A percentile compares a stretch with the other conserved stretches of the same genome.
Evolutionary conservation across 345 rosid genomes (phyloP).

Genomic region (Eutrema japonicum): DNA sequence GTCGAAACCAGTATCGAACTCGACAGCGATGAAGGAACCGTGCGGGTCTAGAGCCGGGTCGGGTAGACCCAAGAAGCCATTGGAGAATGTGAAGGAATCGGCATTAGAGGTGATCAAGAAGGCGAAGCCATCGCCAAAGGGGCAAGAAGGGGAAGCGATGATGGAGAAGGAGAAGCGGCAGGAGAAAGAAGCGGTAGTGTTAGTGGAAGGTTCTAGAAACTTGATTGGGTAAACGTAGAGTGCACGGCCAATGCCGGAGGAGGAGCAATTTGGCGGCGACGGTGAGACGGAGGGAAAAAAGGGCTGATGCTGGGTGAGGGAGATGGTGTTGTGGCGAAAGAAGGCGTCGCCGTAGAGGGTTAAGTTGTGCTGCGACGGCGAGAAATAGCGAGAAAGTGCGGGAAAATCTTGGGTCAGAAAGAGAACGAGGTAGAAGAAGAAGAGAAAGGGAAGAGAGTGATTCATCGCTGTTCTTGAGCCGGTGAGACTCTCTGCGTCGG

Average conservation of each 20-base stretch:
- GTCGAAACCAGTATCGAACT: conserved; percentile 71
- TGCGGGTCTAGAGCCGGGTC: conserved; percentile 46
- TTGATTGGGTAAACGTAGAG: conserved; percentile 60
- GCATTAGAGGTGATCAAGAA: conserved; percentile 80
- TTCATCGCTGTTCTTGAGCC: conserved; percentile 30
- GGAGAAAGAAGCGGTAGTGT: conserved; percentile 64
- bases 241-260: conserved; percentile 60
- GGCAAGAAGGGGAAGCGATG: conserved; percentile 55
- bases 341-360: conserved; percentile 76
- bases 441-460: conserved; percentile 18
- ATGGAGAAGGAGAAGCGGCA: conserved; percentile 73
- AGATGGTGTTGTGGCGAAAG: conserved; percentile 53
- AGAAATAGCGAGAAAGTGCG: conserved; percentile 45
- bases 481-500: background rate
- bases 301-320: conserved; percentile 64
- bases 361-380: conserved; percentile 51
- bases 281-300: conserved; percentile 46
- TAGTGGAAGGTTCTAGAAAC: conserved; percentile 57
- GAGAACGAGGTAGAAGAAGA: conserved; percentile 50
- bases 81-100: conserved; percentile 62
- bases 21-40: conserved; percentile 73
- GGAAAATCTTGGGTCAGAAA: conserved; percentile 39
- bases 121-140: conserved; percentile 77
- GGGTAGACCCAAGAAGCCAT: conserved; percentile 74
- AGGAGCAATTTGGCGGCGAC: conserved; percentile 36